Evolutionary conservation across 2,329 filamentous ascomycete genomes (phyloP), one percentile per base, ranked within the genome.

Genomic region (Aureobasidium melanogenum): DNA sequence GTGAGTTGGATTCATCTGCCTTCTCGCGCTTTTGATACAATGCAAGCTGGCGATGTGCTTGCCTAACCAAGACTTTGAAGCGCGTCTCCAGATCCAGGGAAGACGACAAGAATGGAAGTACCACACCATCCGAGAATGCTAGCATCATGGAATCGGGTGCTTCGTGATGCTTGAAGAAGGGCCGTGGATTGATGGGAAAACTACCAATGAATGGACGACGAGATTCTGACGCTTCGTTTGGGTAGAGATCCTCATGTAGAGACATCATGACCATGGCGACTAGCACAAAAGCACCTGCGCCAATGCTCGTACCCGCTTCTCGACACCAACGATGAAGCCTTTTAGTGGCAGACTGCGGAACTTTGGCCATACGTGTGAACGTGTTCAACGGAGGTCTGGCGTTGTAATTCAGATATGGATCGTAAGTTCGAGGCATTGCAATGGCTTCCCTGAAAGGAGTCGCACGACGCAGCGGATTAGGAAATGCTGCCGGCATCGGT

Each of bases 251-350:
- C 59, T 77, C 73, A 63, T 79, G 66, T 1, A 79, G 66, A 10
- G 74, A 71, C 76, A 79, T 79, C 76, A 79, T 79, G 1, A 70
- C 66, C n/a, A 79, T 65, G 0, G 73, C 77, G 2, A 74, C 72
- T 7, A 80, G 72, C 3, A 77, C 76, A 66, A 79, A 79, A 61
- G 74, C 76, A 0, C 75, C 77, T 0, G 77, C 74, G 0, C 77
- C 77, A 5, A 79, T 69, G 57, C 71, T 75, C 12, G 74, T 71
- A 7, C 71, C 67, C 0, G 71, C 71, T 22, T 69, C 66, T 9
- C 74, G 73, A 52, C 74, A 77, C 39, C 79, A 67, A 4, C 66
- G 60, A n/a, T 75, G 70, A 2, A 79, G 65, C 12, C 70, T 70
- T 5, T 66, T 61, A 1, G 76, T 75, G 2, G 71, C 71, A 2